These are phyloP conservation scores for Sanghuangporus sanghuang DNA, from an alignment of 1,284 basidiomycete species.

Conservation along the genomic window DNA sequence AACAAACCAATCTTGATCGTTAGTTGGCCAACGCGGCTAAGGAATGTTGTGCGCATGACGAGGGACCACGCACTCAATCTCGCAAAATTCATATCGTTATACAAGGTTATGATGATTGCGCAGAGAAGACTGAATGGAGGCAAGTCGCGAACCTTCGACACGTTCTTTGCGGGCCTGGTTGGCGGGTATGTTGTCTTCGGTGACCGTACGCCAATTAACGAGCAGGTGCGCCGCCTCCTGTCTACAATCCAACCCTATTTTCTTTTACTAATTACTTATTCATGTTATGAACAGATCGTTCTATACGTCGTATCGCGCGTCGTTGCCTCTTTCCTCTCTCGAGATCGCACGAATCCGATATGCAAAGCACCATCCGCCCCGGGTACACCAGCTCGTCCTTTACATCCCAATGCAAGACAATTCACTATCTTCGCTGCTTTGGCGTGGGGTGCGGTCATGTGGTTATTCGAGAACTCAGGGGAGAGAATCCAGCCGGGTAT, in stretches of 20 bases:
- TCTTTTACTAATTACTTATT: constrained; percentile 17
- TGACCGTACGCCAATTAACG: constrained; percentile 93
- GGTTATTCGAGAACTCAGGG: constrained; percentile 82
- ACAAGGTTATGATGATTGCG: constrained; percentile 82
- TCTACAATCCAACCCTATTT: not conserved
- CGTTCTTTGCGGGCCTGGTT: constrained; percentile 89
- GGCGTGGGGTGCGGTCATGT: constrained; percentile 98
- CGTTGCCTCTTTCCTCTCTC: constrained; percentile 82
- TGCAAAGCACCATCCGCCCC: constrained; percentile 27
- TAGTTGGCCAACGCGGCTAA: constrained; percentile 66
- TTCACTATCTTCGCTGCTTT: constrained; percentile 89
- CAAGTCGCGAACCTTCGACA: constrained; percentile 76
- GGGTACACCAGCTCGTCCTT: constrained; percentile 47
- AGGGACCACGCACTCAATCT: constrained; percentile 86
- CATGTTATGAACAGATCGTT: constrained; percentile 65
- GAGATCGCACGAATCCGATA: constrained; percentile 45
- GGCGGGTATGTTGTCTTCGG: constrained; percentile 95
- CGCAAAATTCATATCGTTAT: constrained; percentile 89
- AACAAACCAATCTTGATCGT: not conserved
- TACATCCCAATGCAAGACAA: constrained; percentile 76
- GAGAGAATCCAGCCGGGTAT: constrained; percentile 92
- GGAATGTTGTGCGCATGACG: constrained; percentile 81
- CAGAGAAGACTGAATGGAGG: constrained; percentile 80
- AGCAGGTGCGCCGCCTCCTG: constrained; percentile 65
- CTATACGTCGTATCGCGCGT: constrained; percentile 92